Percentiles rank a stretch among this genome's conserved stretches.
These are phyloP conservation scores for Naganishia antarctica DNA, from an alignment of 768 basidiomycete genomes.

Conservation along the genomic window DNA sequence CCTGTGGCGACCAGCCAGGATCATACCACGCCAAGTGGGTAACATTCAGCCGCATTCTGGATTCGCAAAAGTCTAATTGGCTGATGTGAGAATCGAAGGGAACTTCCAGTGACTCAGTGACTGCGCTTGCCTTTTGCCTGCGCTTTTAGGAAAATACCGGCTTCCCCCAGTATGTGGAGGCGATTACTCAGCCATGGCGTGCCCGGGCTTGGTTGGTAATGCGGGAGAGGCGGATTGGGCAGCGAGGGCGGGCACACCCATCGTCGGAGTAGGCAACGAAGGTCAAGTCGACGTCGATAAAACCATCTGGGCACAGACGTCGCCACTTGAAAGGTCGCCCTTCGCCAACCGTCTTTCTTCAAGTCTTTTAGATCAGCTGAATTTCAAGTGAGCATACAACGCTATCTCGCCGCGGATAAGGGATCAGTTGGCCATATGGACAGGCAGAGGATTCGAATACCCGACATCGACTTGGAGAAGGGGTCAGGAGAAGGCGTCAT, in stretches of 20 bases:
- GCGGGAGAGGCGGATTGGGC: conserved; percentile 15
- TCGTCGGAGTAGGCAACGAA: conserved; percentile 1
- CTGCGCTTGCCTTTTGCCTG: background rate
- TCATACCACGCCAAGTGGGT: too few species aligned
- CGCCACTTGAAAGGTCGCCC: background rate
- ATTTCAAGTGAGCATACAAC: conserved; percentile 4
- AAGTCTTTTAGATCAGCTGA: conserved; percentile 12
- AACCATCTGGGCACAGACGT: background rate
- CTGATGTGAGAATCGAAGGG: background rate
- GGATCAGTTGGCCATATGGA: conserved; percentile 10
- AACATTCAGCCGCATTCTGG: too few species aligned
- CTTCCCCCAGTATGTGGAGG: conserved; percentile 7
- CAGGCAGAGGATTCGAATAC: background rate
- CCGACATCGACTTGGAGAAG: too few species aligned
- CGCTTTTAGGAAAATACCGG: background rate
- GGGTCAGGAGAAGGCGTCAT: too few species aligned
- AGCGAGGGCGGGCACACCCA: background rate
- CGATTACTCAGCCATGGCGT: conserved; percentile 15
- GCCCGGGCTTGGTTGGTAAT: conserved; percentile 13
- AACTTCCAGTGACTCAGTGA: background rate
- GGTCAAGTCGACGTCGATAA: conserved; percentile 20
- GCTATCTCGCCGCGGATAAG: background rate
- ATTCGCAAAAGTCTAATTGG: background rate
- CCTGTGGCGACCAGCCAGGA: too few species aligned
- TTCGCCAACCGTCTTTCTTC: conserved; percentile 22